Base-by-base conservation (phyloP, 805 yeast genomes). In the Ogataea dorogensis region DNA sequence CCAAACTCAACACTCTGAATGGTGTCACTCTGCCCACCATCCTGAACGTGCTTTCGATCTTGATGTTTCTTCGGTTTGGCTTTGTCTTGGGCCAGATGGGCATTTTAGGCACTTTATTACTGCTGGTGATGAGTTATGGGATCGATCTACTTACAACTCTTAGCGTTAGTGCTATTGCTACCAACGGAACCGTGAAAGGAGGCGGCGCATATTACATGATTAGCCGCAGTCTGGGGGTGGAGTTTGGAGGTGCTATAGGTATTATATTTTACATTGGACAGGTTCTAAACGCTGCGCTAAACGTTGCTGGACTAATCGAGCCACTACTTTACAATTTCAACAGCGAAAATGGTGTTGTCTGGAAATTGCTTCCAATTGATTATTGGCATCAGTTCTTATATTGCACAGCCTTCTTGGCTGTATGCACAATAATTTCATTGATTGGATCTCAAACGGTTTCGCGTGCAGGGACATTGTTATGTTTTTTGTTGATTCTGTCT, bases 191-290 rank as follows among this genome's bases (percentile, higher is more conserved):
- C 0, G 98, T 93, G 2, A 76, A 88, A 49, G 98, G 98, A 10
- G 99, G 99, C 11, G 99, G 99, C 31, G 97, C 98, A 0, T 93
- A 93, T 58, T 93, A 88, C 53, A 93, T 93, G 97, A 87, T 93
- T 42, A 84, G 95, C 21, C 71, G 99, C 48, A 82, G 95, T 21
- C 65, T 93, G 43, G 99, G 99, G 0, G 96, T 97, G 3, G 99
- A 93, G 58, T 93, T 93, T 62, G 99, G 99, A 17, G 98, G 98
- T 3, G 84, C 96, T 4, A 91, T 93, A 46, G 99, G 99, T 1
- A 70, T 93, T 18, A 91, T 93, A 16, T 93, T 93, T 59, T 94
- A 83, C 54, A 70, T 93, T 35, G 99, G 99, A 1, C 99, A 93
- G 64, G 88, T 89, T 7, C 68, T 93, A 40, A 93, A 93, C 58